Evolutionary conservation across 768 basidiomycete species (phyloP).

Genomic region (Trametes elegans): DNA sequence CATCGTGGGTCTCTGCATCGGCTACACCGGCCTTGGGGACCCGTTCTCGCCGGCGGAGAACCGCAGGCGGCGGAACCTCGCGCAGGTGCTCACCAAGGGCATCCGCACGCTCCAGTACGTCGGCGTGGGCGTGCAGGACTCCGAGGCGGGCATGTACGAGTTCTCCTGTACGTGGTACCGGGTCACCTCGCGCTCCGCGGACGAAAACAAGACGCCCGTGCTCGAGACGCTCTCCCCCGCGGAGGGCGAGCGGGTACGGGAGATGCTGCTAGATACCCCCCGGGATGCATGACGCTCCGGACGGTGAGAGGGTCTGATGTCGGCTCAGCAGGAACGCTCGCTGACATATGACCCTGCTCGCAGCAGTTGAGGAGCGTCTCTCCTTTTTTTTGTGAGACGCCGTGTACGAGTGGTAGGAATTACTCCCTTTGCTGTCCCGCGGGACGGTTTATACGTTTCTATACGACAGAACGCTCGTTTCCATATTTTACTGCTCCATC

Average conservation of each 20-base stretch:
- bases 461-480: constrained; percentile 11
- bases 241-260: constrained; percentile 12
- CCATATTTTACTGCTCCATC: neutral
- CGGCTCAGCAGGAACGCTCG: neutral
- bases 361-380: neutral
- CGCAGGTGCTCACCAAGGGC: constrained; percentile 5
- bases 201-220: neutral
- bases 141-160: constrained; percentile 6
- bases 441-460: neutral
- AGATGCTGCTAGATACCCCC: constrained; percentile 10
- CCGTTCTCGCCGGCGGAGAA: neutral
- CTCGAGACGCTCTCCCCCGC: constrained; percentile 10
- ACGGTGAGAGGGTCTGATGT: neutral
- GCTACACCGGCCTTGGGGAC: constrained; percentile 1
- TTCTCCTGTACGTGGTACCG: constrained; percentile 11
- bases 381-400: too few relatives aligned
- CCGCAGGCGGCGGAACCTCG: constrained; percentile 1
- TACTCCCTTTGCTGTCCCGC: neutral
- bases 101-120: constrained; percentile 14
- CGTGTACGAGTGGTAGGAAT: too few relatives aligned
- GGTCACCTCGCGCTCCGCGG: constrained; percentile 8
- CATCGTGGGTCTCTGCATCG: constrained; percentile 16
- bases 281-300: constrained; percentile 5
- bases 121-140: constrained; percentile 12
- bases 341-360: neutral